phyloP scores from a whole-genome alignment of 352 stramenopile genomes.

The Globisporangium cederbergense region DNA sequence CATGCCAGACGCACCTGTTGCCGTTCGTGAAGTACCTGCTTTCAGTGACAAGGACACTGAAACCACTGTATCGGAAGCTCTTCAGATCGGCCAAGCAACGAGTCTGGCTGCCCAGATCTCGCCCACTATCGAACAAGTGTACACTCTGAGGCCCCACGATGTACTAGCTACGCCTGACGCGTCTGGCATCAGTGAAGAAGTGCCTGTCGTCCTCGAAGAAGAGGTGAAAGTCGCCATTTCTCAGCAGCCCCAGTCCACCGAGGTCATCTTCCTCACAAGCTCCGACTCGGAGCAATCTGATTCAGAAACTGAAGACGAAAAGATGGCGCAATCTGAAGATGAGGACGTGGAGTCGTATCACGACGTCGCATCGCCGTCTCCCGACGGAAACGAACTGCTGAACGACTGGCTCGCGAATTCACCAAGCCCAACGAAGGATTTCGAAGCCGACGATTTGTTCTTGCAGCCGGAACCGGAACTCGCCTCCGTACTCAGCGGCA shows the following conservation, averaged over 20 bases:
- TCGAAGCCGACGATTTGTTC: constrained; percentile 3
- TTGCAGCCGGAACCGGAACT: neutral
- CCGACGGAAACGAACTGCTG: neutral
- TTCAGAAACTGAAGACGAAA: neutral
- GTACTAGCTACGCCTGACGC: neutral
- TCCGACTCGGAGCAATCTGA: neutral
- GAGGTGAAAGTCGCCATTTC: neutral
- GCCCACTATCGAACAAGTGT: no score
- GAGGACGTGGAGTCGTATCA: neutral
- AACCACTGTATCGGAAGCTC: no score
- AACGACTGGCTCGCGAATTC: neutral
- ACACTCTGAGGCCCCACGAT: neutral
- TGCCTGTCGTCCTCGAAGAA: neutral
- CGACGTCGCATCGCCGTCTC: neutral
- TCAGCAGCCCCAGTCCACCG: neutral
- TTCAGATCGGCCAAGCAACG: no score
- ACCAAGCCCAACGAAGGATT: neutral
- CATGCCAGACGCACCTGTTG: no score
- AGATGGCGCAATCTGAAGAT: neutral
- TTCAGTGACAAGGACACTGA: no score
- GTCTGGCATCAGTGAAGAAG: no score
- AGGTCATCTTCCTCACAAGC: neutral
- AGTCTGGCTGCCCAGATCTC: no score
- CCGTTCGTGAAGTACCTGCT: no score
- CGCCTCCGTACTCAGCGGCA: neutral